Base-by-base conservation (phyloP, 108 stramenopile genomes). In the Cyclotella sp. region DNA sequence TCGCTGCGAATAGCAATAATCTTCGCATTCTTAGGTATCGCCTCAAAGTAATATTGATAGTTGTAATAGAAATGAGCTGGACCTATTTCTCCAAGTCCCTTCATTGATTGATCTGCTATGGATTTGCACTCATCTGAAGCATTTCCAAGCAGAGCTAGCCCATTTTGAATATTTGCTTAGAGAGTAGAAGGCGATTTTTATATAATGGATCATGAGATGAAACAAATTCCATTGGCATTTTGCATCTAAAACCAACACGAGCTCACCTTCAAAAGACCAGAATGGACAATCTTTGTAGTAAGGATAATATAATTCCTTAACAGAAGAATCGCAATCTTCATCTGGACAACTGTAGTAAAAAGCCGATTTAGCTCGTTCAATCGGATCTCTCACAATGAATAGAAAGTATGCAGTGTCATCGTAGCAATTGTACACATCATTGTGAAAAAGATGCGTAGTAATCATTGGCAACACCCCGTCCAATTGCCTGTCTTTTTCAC, bases 371-470 rank as follows among this genome's bases (percentile, higher is more conserved):
- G 43, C 44, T 46, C 76, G 28, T 51, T 41, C 59, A 22, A 76
- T 5, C 49, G 76, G 76, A 67, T 76, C 67, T 39, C 76, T 28
- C 16, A 76, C 14, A 8, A 76, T 29, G 68, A 76, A 76, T 13
- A 69, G 65, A 69, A 22, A 76, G 47, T 68, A 68, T 15, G 19
- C 65, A 21, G 58, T 13, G 49, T 76, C 68, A 22, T 67, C 57
- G 19, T 16, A 47, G 39, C 68, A 76, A 60, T 76, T 58, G 52
- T 76, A 63, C 3, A 76, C 76, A 68, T 66, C 67, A 28, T 68
- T 42, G 46, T 68, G 76, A 68, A 76, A 76, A 9, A 49, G 14
- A 61, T 76, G 76, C 14, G 76, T 76, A n/a, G 46, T 62, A 13
- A 62, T 30, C 63, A 63, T 64, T 18, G 73, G 73, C 4, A 74